A percentile compares a stretch with the other conserved stretches of the same genome.
phyloP scores from a whole-genome alignment of 2,329 filamentous ascomycete genomes.

The Sclerotinia glacialis region DNA sequence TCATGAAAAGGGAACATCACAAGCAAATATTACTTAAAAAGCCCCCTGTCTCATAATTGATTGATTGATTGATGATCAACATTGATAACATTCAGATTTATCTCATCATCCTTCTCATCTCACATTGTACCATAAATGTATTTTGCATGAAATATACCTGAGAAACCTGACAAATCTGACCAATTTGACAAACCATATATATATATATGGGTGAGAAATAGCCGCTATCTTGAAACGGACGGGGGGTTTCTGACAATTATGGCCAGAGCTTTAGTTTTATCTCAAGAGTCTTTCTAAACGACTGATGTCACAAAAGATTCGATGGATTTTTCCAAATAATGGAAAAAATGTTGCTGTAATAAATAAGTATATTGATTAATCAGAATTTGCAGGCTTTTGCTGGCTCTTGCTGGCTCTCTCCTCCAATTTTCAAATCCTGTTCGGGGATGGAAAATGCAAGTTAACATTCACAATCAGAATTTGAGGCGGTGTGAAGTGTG shows the following conservation, averaged over 20 bases:
- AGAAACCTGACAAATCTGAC: background rate
- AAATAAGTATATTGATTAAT: background rate
- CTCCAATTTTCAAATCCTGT: background rate
- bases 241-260: background rate
- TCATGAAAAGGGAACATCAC: background rate
- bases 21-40: background rate
- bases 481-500: slow-evolving; percentile 5
- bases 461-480: background rate
- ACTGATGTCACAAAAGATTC: background rate
- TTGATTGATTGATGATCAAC: background rate
- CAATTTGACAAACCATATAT: too few species aligned
- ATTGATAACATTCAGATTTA: background rate
- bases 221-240: background rate
- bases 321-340: background rate
- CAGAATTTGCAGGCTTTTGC: too few species aligned
- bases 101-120: slow-evolving; percentile 11
- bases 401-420: background rate
- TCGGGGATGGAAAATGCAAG: background rate
- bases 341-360: background rate
- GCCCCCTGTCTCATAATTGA: slow-evolving; percentile 2
- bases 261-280: background rate
- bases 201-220: slow-evolving; percentile 1
- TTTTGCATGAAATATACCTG: slow-evolving; percentile 4
- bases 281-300: background rate
- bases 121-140: background rate